Conservation (phyloP, 2,329 filamentous ascomycete species). For the Diaporthe citriasiana region DNA sequence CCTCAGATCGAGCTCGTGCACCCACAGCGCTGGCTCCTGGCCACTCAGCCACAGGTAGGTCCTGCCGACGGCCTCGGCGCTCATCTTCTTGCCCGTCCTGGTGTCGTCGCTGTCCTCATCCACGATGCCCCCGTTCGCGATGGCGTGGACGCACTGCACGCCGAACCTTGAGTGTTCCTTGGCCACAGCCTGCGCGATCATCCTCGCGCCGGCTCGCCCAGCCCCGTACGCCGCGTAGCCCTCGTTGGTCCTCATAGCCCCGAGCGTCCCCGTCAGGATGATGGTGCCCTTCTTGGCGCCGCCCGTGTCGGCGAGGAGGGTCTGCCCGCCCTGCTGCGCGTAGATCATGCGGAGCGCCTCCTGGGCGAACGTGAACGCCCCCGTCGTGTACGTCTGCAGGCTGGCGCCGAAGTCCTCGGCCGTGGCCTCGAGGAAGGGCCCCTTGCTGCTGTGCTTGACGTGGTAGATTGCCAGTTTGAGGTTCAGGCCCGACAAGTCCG, state of each 20-base stretch:
- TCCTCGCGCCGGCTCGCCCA: slow-evolving; percentile 64
- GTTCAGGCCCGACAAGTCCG: slow-evolving; percentile 63
- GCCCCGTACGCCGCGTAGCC: slow-evolving; percentile 70
- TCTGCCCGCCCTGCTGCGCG: slow-evolving; percentile 63
- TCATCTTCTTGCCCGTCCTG: slow-evolving; percentile 67
- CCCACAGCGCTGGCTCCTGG: slow-evolving; percentile 37
- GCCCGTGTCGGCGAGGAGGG: slow-evolving; percentile 57
- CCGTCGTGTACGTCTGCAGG: slow-evolving; percentile 66
- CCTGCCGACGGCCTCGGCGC: slow-evolving; percentile 69
- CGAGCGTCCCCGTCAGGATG: slow-evolving; percentile 70
- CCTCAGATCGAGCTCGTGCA: slow-evolving; percentile 40
- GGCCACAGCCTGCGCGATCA: slow-evolving; percentile 68
- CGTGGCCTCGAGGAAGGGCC: slow-evolving; percentile 68
- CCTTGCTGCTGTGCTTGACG: slow-evolving; percentile 68
- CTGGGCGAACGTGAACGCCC: slow-evolving; percentile 69
- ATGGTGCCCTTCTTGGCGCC: slow-evolving; percentile 68
- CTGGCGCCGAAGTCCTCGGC: slow-evolving; percentile 62
- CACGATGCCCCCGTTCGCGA: slow-evolving; percentile 68
- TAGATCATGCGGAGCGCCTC: slow-evolving; percentile 66
- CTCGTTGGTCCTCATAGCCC: slow-evolving; percentile 66
- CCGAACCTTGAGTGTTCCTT: slow-evolving; percentile 70
- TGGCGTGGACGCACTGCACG: slow-evolving; percentile 71
- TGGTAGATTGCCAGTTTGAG: slow-evolving; percentile 67
- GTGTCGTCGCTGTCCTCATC: slow-evolving; percentile 65
- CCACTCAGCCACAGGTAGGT: slow-evolving; percentile 62